These are phyloP conservation scores for Ulota crispa DNA, from an alignment of 225 moss, liverwort and hornwort species.

Conservation along the genomic window DNA sequence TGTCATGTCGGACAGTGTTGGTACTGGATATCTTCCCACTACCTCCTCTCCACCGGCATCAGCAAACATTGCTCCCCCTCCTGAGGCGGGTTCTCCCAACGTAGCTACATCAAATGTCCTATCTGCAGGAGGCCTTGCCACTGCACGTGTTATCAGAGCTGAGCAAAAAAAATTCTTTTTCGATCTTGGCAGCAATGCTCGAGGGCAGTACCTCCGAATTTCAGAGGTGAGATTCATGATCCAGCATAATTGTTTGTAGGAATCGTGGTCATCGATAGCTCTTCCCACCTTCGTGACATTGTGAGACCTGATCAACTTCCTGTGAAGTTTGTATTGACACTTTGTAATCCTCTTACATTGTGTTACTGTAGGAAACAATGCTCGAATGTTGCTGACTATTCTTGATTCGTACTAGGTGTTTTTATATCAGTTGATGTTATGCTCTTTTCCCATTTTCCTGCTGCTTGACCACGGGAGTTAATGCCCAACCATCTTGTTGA, in stretches of 20 bases:
- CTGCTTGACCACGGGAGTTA: neutral
- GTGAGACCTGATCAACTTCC: neutral
- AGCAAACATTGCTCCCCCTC: slow-evolving; percentile 27
- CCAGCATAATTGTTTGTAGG: slow-evolving; percentile 11
- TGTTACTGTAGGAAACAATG: neutral
- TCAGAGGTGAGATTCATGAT: slow-evolving; percentile 54
- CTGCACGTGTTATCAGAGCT: slow-evolving; percentile 64
- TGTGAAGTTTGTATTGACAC: neutral
- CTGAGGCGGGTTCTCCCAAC: slow-evolving; percentile 47
- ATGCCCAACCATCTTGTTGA: neutral
- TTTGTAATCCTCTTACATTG: neutral
- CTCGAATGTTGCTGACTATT: neutral
- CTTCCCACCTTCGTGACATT: neutral
- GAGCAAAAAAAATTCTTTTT: slow-evolving; percentile 77
- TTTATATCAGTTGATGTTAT: slow-evolving; percentile 2
- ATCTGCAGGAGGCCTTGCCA: slow-evolving; percentile 46
- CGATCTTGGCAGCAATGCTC: slow-evolving; percentile 69
- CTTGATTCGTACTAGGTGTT: neutral
- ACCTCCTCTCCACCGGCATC: slow-evolving; percentile 50
- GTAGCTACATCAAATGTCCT: slow-evolving; percentile 38
- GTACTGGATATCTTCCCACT: slow-evolving; percentile 51
- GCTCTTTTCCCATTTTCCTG: neutral
- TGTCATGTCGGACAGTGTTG: slow-evolving; percentile 51
- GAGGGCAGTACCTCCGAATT: slow-evolving; percentile 72
- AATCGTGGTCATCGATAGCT: neutral